Conservation (phyloP, 495 filamentous ascomycete genomes). For the Aspergillus bridgeri region DNA sequence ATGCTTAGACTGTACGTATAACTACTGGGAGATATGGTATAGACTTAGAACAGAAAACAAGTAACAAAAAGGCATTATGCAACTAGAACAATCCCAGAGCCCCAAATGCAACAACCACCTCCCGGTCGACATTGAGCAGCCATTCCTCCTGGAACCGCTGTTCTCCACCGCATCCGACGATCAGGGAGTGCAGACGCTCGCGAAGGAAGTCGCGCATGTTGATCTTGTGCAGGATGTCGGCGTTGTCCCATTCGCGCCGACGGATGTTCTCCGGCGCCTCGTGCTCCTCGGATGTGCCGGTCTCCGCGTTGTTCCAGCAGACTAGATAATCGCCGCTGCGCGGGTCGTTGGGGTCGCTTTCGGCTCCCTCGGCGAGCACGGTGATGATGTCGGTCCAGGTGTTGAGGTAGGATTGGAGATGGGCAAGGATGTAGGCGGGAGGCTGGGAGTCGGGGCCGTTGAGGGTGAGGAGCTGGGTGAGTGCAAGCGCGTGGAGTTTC, state of each 20-base stretch:
- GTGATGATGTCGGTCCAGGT: constrained; percentile 67
- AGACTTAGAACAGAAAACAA: background rate
- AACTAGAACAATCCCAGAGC: constrained; percentile 45
- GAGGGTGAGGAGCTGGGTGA: constrained; percentile 75
- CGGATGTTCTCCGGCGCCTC: constrained; percentile 66
- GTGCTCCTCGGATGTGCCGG: constrained; percentile 31
- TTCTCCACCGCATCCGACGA: constrained; percentile 66
- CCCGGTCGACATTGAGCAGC: constrained; percentile 81
- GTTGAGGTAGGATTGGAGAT: constrained; percentile 63
- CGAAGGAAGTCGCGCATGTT: constrained; percentile 69
- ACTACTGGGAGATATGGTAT: background rate
- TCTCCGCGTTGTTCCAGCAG: constrained; percentile 43
- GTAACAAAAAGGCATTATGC: background rate
- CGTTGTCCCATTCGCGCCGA: constrained; percentile 49
- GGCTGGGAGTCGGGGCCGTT: constrained; percentile 47
- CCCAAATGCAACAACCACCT: constrained; percentile 69
- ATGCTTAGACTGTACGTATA: background rate
- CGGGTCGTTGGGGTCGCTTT: constrained; percentile 39
- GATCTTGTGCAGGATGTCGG: constrained; percentile 69
- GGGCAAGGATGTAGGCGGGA: constrained; percentile 52
- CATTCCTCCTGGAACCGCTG: constrained; percentile 72
- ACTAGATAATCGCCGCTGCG: constrained; percentile 48
- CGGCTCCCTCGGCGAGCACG: constrained; percentile 52
- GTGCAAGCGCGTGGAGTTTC: constrained; percentile 78
- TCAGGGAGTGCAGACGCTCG: constrained; percentile 60